These are phyloP conservation scores for Hygrophorus russula DNA, from an alignment of 768 basidiomycete species.

Conservation along the genomic window DNA sequence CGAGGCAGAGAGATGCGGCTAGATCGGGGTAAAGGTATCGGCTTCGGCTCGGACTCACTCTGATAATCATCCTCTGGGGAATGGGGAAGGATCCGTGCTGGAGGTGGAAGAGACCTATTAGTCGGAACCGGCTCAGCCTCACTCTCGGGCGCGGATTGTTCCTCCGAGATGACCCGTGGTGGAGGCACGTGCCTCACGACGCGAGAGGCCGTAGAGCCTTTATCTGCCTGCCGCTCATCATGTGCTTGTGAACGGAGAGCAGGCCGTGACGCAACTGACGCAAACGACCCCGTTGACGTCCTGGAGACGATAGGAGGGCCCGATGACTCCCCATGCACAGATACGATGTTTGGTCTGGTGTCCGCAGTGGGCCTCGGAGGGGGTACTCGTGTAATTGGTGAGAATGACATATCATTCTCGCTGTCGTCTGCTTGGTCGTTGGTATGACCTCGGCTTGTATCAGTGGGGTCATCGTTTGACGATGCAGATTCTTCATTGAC, in stretches of 20 bases:
- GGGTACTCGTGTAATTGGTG: not conserved
- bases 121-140: slow-evolving; percentile 1
- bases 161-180: not conserved
- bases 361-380: not conserved
- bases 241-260: no score
- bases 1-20: slow-evolving; percentile 2
- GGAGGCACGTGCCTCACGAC: no score
- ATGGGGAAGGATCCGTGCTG: slow-evolving; percentile 8
- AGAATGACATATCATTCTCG: not conserved
- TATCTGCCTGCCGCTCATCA: no score
- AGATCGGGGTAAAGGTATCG: slow-evolving; percentile 5
- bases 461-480: not conserved
- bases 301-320: not conserved
- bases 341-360: not conserved
- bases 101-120: slow-evolving; percentile 13
- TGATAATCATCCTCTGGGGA: slow-evolving; percentile 4
- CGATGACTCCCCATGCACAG: not conserved
- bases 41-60: slow-evolving; percentile 2
- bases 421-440: not conserved
- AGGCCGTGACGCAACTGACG: no score
- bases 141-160: not conserved
- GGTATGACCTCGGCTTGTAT: not conserved
- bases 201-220: no score
- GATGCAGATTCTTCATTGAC: not conserved
- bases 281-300: no score